Base-by-base conservation (phyloP, 345 rosid species). In the Garcia nutans region DNA sequence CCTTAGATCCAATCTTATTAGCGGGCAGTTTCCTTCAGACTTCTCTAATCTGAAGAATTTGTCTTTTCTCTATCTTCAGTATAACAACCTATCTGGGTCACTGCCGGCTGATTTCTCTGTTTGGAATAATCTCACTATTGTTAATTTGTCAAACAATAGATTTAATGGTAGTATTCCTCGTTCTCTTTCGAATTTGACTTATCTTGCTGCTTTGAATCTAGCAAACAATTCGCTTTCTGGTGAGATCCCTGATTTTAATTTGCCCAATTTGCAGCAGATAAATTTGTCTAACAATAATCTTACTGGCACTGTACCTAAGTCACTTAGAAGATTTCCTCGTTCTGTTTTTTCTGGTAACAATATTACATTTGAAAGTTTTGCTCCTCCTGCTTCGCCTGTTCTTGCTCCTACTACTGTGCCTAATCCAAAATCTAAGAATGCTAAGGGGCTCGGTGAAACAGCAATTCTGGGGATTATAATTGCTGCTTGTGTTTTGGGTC, bases 151-250 rank as follows among this genome's bases (percentile, higher is more conserved):
- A 61, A 80, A 89, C 81, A 96, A 96, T 82, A 80, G 80, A 26
- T 90, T 96, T 80, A 87, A 73, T 70, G 97, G 97, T 22, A 88
- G 86, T 69, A 89, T 96, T 71, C 92, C 97, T 42, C 1, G 0
- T 55, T 89, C 93, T 10, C 44, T 93, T 60, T 82, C 87, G 10
- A 85, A 84, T 83, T 84, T 89, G 88, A 88, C 89, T 57, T 93
- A 71, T 31, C 94, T 93, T 47, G 73, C 76, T 73, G 82, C 84
- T 75, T 83, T 96, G 86, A 87, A 88, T 79, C 89, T 96, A 17
- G 96, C 98, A 12, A 88, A 89, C 85, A 96, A 96, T 80, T 87
- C 88, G 0, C 83, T 96, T 73, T 88, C 89, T 9, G 97, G 96
- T n/a, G 91, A 87, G 52, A 85, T 95, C 50, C 98, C 98, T 22